Percentiles rank a stretch among this genome's conserved stretches.
These are phyloP conservation scores for Elongisporangium prolatum DNA, from an alignment of 352 stramenopile species.

Conservation along the genomic window DNA sequence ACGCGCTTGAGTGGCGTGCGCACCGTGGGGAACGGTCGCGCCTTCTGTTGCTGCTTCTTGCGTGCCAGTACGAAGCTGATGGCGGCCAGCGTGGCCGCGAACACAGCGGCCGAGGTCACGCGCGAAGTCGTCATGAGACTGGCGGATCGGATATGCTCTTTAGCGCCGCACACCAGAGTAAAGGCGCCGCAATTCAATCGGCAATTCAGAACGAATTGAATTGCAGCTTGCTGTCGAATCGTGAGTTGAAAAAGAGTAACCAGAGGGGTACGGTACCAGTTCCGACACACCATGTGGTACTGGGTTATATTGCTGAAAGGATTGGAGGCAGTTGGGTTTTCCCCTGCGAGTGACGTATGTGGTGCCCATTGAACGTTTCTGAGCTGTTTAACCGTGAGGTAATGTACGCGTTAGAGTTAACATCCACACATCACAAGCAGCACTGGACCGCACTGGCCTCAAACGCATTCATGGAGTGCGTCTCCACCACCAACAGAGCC, in stretches of 20 bases:
- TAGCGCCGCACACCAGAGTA: not conserved
- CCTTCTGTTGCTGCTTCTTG: conserved; percentile 37
- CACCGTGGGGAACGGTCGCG: conserved; percentile 49
- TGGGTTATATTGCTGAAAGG: not conserved
- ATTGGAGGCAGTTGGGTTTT: not conserved
- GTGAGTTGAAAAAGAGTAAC: not conserved
- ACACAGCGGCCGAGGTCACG: conserved; percentile 22
- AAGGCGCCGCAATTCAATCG: not conserved
- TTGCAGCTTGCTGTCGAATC: not conserved
- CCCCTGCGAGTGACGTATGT: not conserved
- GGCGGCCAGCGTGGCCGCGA: conserved; percentile 42
- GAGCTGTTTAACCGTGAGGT: not conserved
- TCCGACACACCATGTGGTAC: not conserved
- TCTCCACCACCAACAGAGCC: not conserved
- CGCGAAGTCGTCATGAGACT: not conserved
- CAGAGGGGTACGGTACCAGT: not conserved
- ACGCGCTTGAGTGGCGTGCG: conserved; percentile 72
- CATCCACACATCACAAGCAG: not conserved
- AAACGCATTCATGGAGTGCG: not conserved
- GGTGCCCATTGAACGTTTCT: not conserved
- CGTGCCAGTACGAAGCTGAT: conserved; percentile 57
- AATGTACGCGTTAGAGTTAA: not conserved
- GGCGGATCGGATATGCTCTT: not conserved
- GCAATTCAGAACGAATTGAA: not conserved
- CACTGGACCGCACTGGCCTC: not conserved